These are phyloP conservation scores for Neoboletus subvelutipes DNA, from an alignment of 768 basidiomycete species.

Conservation along the genomic window DNA sequence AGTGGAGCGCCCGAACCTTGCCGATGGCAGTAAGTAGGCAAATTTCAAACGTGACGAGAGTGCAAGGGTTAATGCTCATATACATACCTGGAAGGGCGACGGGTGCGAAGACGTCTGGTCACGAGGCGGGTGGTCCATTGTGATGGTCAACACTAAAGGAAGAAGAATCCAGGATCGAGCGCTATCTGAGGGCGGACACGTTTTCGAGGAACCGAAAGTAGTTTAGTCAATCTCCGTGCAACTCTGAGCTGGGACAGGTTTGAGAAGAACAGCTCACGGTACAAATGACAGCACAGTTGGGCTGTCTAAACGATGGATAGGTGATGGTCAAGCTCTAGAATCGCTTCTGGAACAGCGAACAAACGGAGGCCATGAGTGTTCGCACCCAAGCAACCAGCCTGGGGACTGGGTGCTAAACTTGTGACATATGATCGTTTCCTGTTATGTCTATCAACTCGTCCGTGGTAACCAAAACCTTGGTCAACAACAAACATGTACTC, in stretches of 20 bases:
- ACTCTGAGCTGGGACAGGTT: neutral
- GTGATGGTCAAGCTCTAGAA: neutral
- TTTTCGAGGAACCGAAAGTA: constrained; percentile 27
- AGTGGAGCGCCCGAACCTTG: constrained; percentile 38
- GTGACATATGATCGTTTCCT: constrained; percentile 24
- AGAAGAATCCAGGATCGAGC: constrained; percentile 6
- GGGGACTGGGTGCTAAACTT: constrained; percentile 16
- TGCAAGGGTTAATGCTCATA: too few species aligned
- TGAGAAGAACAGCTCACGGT: neutral
- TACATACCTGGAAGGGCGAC: constrained; percentile 31
- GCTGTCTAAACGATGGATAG: neutral
- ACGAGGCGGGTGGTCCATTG: constrained; percentile 28
- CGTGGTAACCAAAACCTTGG: neutral
- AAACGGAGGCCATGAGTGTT: constrained; percentile 1
- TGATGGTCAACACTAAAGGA: constrained; percentile 18
- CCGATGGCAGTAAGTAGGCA: constrained; percentile 1
- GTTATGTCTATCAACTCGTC: constrained; percentile 8
- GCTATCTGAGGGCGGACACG: constrained; percentile 27
- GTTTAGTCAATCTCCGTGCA: constrained; percentile 23
- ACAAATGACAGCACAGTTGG: neutral
- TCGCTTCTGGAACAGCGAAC: neutral
- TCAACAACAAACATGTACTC: neutral
- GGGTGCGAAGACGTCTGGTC: constrained; percentile 25
- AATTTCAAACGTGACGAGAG: constrained; percentile 14
- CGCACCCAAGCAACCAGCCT: constrained; percentile 13